A percentile compares a stretch with the other conserved stretches of the same genome.
Conservation (phyloP, 2,329 filamentous ascomycete genomes). For the Pseudopyricularia cyperi region DNA sequence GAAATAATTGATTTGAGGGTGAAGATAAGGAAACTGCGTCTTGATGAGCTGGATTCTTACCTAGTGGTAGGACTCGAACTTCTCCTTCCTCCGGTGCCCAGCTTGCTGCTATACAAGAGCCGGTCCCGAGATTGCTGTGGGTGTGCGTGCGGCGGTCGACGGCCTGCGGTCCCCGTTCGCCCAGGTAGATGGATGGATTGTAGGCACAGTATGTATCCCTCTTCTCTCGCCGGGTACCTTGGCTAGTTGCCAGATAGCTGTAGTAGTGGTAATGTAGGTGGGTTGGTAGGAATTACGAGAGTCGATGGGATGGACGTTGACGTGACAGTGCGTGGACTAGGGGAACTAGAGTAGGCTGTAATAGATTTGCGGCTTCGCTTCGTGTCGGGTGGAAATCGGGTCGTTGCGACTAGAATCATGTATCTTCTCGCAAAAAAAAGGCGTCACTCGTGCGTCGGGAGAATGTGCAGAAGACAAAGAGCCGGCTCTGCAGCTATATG, state of each 20-base stretch:
- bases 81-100: slow-evolving; percentile 13
- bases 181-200: neutral
- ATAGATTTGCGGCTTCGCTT: neutral
- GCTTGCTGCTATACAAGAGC: slow-evolving; percentile 19
- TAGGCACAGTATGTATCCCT: neutral
- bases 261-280: no score
- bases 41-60: slow-evolving; percentile 14
- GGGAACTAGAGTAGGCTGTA: neutral
- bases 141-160: neutral
- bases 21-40: slow-evolving; percentile 11
- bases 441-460: neutral
- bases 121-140: slow-evolving; percentile 4
- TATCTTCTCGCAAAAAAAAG: neutral
- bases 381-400: neutral
- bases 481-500: neutral
- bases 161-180: neutral
- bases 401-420: neutral
- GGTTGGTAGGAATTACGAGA: neutral
- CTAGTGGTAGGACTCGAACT: slow-evolving; percentile 15
- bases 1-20: slow-evolving; percentile 10
- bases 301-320: neutral
- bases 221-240: neutral
- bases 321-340: neutral
- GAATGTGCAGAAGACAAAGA: neutral
- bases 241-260: neutral